Conservation (phyloP, 371 early-diverging fungal genomes). For the Mortierella sp. region DNA sequence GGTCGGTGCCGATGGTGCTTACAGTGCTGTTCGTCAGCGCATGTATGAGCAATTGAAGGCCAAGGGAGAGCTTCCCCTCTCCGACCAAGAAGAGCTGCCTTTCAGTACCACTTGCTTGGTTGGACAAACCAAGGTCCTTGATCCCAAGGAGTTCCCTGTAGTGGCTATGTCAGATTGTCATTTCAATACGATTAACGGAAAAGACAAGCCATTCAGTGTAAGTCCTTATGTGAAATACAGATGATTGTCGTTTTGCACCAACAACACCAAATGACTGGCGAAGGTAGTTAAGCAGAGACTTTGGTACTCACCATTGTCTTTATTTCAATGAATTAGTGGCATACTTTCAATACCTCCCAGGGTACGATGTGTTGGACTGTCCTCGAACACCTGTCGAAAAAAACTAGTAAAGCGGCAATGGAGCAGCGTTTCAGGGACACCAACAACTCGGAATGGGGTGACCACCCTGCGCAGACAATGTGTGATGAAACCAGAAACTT, state of each 20-base stretch:
- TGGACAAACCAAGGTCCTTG: slow-evolving; percentile 7
- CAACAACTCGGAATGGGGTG: not conserved
- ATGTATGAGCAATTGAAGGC: slow-evolving; percentile 1
- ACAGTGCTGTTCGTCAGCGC: slow-evolving; percentile 17
- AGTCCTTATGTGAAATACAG: not conserved
- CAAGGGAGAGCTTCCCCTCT: not conserved
- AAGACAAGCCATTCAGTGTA: not conserved
- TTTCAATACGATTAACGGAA: not conserved
- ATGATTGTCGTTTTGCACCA: too few relatives aligned
- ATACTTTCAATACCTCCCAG: not conserved
- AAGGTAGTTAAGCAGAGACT: too few relatives aligned
- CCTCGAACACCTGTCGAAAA: not conserved
- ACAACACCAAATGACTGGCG: too few relatives aligned
- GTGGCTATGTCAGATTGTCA: not conserved
- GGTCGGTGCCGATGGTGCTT: slow-evolving; percentile 25
- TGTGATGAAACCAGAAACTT: not conserved
- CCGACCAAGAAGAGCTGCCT: not conserved
- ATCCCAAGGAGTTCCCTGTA: not conserved
- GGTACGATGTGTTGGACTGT: not conserved
- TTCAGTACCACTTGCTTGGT: slow-evolving; percentile 19
- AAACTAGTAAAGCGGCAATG: not conserved
- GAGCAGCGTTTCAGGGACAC: not conserved
- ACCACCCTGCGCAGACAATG: not conserved
- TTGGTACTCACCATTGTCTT: too few relatives aligned
- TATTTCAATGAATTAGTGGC: not conserved